Evolutionary conservation across 2,329 filamentous ascomycete genomes (phyloP), one percentile per base, ranked within the genome.

Genomic region (Colletotrichum karsti): DNA sequence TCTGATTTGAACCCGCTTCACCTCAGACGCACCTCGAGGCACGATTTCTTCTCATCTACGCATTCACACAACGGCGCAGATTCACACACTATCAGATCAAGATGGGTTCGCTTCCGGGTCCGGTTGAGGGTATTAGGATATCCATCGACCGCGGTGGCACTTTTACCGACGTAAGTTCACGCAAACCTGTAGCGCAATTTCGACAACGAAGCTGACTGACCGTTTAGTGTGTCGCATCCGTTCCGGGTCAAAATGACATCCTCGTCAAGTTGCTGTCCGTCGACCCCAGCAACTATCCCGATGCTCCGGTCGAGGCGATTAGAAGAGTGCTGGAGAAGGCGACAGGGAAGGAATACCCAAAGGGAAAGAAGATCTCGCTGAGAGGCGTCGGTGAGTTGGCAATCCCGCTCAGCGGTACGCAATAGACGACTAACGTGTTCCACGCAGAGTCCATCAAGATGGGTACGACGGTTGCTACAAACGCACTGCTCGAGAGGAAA

Each of bases 391-490:
- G 67, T 70, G 15, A 37, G 67, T 67, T 15, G 2, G 9, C 5
- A 3, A 24, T 39, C 7, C 0, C 1, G 18, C 12, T 8, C 5
- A 12, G 7, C 4, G 1, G 13, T 4, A 42, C n/a, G 6, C 10
- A 7, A n/a, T 22, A 20, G n/a, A 24, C 18, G 20, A 18, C 15
- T 60, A 12, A 57, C 1, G 5, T 3, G 10, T n/a, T n/a, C n/a
- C n/a, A 9, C 0, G 7, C 35, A 70, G 90, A 92, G 75, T 91
- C 88, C 61, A 93, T 93, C 73, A 88, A 92, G 18, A 93, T 93
- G 91, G 92, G 92, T 10, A 94, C 92, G 0, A 94, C 92, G 1
- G 91, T 94, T 3, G 92, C 92, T 1, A 94, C 92, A 1, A 94
- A 94, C 76, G 92, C 92, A 1, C 79, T 94, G n/a, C 80, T 94